These are phyloP conservation scores for Abelmoschus esculentus DNA, from an alignment of 345 rosid genomes.

Conservation along the genomic window DNA sequence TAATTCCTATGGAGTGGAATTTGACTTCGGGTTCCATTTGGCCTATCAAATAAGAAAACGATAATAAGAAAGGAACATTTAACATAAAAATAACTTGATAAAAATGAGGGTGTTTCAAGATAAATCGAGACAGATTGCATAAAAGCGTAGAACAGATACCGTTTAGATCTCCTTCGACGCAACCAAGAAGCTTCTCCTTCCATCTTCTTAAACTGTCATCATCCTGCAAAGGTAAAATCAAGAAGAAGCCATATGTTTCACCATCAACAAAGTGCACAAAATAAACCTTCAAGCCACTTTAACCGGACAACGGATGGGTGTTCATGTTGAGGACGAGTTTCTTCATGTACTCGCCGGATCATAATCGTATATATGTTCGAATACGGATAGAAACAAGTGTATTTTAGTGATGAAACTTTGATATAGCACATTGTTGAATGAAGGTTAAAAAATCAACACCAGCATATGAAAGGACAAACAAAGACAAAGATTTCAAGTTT, in stretches of 20 bases:
- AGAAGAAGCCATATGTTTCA: not conserved
- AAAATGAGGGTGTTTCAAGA: not conserved
- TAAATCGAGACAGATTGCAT: not conserved
- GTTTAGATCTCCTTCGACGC: conserved; percentile 40
- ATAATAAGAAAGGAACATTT: not conserved
- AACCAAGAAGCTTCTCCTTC: conserved; percentile 74
- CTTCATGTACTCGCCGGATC: not conserved
- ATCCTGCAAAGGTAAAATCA: conserved; percentile 37
- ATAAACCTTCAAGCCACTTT: not conserved
- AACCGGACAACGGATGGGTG: not conserved
- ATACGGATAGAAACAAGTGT: not conserved
- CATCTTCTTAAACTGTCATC: conserved; percentile 80
- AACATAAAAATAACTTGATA: conserved; percentile 1
- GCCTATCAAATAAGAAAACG: conserved; percentile 21
- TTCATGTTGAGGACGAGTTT: not conserved
- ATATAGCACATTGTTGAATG: conserved; percentile 3
- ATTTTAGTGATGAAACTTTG: not conserved
- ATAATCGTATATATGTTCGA: not conserved
- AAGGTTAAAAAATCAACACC: not conserved
- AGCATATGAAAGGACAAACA: not conserved
- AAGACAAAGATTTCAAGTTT: not conserved
- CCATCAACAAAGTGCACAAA: not conserved
- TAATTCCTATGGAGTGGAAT: conserved; percentile 43
- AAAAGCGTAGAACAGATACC: conserved; percentile 16
- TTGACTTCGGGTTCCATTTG: conserved; percentile 50